A percentile compares a stretch with the other conserved stretches of the same genome.
These are phyloP conservation scores for Mortierella polycephala DNA, from an alignment of 371 early-diverging fungal genomes.

Conservation along the genomic window DNA sequence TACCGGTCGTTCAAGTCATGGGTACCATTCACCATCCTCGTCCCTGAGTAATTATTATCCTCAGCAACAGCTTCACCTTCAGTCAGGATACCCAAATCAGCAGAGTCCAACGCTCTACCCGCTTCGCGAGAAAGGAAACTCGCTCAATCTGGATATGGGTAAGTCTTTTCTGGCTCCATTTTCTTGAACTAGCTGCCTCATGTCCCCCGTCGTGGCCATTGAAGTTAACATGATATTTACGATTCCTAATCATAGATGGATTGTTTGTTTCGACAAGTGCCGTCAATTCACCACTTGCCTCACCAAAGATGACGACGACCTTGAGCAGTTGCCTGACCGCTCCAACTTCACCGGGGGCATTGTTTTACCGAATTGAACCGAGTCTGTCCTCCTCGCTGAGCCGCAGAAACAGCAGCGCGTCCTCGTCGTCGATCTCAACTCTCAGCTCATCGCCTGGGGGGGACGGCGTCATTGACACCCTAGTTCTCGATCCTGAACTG, in stretches of 20 bases:
- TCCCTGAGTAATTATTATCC: conserved; percentile 2
- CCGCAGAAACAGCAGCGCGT: conserved; percentile 21
- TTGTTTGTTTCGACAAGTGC: not conserved
- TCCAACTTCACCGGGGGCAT: conserved; percentile 8
- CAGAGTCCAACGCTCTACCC: conserved; percentile 1
- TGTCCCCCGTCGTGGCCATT: too few species aligned
- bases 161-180: not conserved
- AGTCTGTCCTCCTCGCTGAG: not conserved
- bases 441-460: conserved; percentile 6
- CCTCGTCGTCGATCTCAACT: conserved; percentile 21
- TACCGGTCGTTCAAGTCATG: conserved; percentile 11
- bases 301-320: conserved; percentile 18
- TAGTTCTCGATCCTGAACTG: not conserved
- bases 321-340: not conserved
- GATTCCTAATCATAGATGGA: not conserved
- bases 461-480: not conserved
- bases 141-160: not conserved
- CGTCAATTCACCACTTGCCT: conserved; percentile 6
- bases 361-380: conserved; percentile 5
- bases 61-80: not conserved
- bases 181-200: not conserved
- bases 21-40: conserved; percentile 12
- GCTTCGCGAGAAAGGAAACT: not conserved
- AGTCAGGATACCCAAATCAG: not conserved
- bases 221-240: not conserved